Base-by-base conservation (phyloP, 108 stramenopile genomes). In the Nannochloropsis salina region DNA sequence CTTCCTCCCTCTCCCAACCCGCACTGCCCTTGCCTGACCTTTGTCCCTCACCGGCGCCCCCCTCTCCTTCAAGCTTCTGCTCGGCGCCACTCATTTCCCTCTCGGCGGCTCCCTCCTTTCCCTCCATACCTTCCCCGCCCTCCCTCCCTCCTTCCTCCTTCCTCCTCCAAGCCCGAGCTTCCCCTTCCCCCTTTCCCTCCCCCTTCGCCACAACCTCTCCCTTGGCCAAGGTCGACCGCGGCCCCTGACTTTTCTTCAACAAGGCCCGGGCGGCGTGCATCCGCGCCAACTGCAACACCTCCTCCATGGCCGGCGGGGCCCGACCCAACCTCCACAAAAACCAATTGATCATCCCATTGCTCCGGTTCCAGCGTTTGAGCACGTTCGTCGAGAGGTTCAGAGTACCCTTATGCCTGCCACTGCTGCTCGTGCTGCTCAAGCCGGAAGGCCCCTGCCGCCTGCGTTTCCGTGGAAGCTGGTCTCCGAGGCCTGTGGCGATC, bases 271-370 rank as follows among this genome's bases (percentile, higher is more conserved):
- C 61, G 8, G 61, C 61, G n/a, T 74, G 61, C 61, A 74, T n/a
- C 20, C 61, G 61, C 20, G 61, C 15, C 20, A 74, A n/a, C 61
- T 74, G 61, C 8, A 74, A n/a, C 6, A 74, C 61, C 61, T 74
- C 61, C n/a, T 74, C 61, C 20, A n/a, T 74, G 61, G 61, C 61
- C 8, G 61, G 61, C 20, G 61, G 61, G 20, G 4, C n/a, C 6
- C 20, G 20, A n/a, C 61, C 61, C 20, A 74, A 15, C 8, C n/a
- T 74, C 61, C 61, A 74, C 20, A 74, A n/a, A n/a, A 74, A 74
- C 61, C 61, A 74, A n/a, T 74, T 74, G 8, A 74, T 74, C 61
- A 74, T 74, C 61, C 61, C 61, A 8, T 74, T 74, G 61, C 61
- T 74, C n/a, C 61, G 61, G n/a, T 74, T 74, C 61, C 61, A 74